Evolutionary conservation across 192 early-diverging fungal species (phyloP).

Genomic region (Anaeromyces robustus): DNA sequence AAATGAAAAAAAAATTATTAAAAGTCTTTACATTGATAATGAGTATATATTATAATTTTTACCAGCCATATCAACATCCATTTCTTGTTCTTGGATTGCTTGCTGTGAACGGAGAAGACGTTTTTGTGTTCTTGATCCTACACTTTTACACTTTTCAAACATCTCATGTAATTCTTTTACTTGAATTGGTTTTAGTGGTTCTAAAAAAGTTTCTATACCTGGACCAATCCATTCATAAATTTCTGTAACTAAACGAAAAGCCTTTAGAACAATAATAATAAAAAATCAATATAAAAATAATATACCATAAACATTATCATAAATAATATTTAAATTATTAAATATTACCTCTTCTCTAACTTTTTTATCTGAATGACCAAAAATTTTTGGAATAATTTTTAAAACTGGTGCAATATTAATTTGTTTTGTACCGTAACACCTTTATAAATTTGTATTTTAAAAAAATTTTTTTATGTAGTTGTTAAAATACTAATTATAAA

Average conservation of each 20-base stretch:
- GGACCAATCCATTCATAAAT: constrained; percentile 84
- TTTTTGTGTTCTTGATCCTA: constrained; percentile 35
- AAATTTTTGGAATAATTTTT: constrained; percentile 73
- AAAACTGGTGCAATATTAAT: constrained; percentile 68
- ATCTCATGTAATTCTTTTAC: constrained; percentile 76
- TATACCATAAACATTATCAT: constrained; percentile 2
- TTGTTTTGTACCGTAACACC: constrained; percentile 64
- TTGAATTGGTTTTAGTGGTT: constrained; percentile 87
- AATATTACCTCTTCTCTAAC: constrained; percentile 71
- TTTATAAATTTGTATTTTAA: constrained; percentile 8
- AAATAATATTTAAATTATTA: neutral
- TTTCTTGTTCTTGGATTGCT: constrained; percentile 22
- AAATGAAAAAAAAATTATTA: constrained; percentile 6
- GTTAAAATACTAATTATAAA: neutral
- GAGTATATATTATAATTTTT: neutral
- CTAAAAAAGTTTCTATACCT: constrained; percentile 59
- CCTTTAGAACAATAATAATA: constrained; percentile 14
- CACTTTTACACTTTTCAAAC: constrained; percentile 53
- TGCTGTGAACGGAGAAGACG: constrained; percentile 72
- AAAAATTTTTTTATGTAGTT: neutral
- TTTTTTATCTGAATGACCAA: constrained; percentile 83
- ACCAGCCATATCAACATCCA: constrained; percentile 12
- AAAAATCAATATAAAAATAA: constrained; percentile 7
- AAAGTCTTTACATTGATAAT: neutral
- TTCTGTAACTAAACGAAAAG: constrained; percentile 56